Base-by-base conservation (phyloP, 306 rosid genomes). In the Crotalaria pallida region DNA sequence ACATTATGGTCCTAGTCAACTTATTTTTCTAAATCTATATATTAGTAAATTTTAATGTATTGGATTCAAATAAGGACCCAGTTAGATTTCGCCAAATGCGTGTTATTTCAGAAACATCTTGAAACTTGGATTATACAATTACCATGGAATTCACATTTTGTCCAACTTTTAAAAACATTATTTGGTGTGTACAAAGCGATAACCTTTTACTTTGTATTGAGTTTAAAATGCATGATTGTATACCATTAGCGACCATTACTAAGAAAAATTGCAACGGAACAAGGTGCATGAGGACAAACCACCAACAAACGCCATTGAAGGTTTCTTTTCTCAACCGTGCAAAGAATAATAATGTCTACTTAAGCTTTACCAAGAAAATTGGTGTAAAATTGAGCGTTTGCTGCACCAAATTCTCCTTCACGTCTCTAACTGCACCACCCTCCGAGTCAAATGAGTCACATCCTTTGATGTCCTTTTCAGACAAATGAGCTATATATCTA, bases 401-500 rank as follows among this genome's bases (percentile, higher is more conserved):
- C 83, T 86, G 70, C 80, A 86, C 87, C 87, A 84, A 82, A 86
- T 88, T 84, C 80, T 71, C 63, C 79, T 60, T 90, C 84, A 84
- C 81, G 69, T 45, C 76, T 72, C 96, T 72, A 87, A 86, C 96
- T 85, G 91, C 94, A 85, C 91, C 67, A 85, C 82, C 93, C 85
- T 79, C 76, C 63, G 5, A 71, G 88, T 84, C 90, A 83, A 86
- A 83, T 26, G 49, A 22, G 87, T 79, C 85, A 75, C 90, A 71
- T 80, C 85, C 85, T 58, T 72, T 55, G 50, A n/a, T 51, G 77
- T 83, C 84, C 13, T 75, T 80, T 77, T 86, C 83, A 75, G 55
- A 65, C 49, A 53, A 52, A 52, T 61, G 38, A 82, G 55, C 77
- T 52, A 58, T 68, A 18, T 72, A 58, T 68, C 23, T 72, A 31